Base-by-base conservation (phyloP, 1,139 yeast species). In the Sugiyamaella paludigena region DNA sequence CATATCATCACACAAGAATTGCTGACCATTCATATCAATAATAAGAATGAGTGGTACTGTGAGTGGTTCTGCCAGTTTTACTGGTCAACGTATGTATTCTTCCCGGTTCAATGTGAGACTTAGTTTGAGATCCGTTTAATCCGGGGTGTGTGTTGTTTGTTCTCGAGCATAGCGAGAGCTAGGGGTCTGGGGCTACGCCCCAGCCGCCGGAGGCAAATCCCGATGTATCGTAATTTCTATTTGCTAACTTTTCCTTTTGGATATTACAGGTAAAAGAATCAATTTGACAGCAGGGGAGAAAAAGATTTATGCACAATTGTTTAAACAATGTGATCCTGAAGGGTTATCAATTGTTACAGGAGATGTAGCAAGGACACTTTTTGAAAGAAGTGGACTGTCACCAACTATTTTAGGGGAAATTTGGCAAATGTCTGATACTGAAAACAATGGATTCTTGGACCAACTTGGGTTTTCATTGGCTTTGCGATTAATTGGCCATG, bases 401-500 rank as follows among this genome's bases (percentile, higher is more conserved):
- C 84, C 95, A 2, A 75, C 81, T 15, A 72, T 80, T 34, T 73
- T 92, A 45, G 96, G 97, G 4, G 95, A 89, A 66, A 84, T 94
- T 53, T 94, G 98, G 98, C 94, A 87, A 66, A 66, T 86, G 41
- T 91, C 96, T 12, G 99, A 92, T 69, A 77, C 79, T 15, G 83
- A 82, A 54, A 89, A 88, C 69, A 77, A 83, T 58, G 99, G 98
- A 0, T 87, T 84, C 64, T 74, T 94, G 58, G 84, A 87, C 58
- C 89, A 84, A 63, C 76, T 78, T 55, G 92, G 92, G 26, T 94
- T 94, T 69, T 80, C 87, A 55, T 77, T 81, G 49, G 96, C 97
- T 28, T 77, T 92, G 80, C 79, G 99, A 66, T 73, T 88, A 58
- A 87, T 94, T 63, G 96, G 95, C 27, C 87, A 88, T 64, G 84